Evolutionary conservation across 2,329 filamentous ascomycete species (phyloP), one percentile per base, ranked within the genome.

Genomic region (Paraphaeosphaeria minitans): DNA sequence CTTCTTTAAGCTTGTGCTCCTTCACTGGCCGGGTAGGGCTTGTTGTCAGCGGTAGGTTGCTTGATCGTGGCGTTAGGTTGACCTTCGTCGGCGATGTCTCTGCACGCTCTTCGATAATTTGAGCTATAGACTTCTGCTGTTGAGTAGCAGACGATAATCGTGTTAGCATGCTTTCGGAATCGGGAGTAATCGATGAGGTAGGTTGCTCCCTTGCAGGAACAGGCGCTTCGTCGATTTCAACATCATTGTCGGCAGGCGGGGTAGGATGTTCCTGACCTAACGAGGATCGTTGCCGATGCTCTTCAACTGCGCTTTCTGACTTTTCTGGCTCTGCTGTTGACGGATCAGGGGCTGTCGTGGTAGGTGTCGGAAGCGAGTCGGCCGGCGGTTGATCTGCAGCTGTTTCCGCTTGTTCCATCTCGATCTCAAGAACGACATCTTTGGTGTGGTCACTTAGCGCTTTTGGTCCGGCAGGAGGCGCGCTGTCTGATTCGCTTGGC

Each of bases 61-160:
- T 68, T 49, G 71, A 72, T 37, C 63, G 70, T 19, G 74, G 72
- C 6, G 73, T 75, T 19, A 83, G 61, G 77, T 80, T 55, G 77
- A 80, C 22, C 78, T 82, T 62, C 74, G 73, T 62, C 42, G 72
- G 71, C 45, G 85, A 81, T 22, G 81, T 83, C 59, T 86, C 87
- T 43, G 85, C 81, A 19, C 81, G 83, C 59, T 86, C 87, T 53
- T 86, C 87, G 6, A 91, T 80, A 43, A 91, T 90, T 72, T 92
- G 89, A 19, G 86, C 89, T 4, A 91, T 87, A 5, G 89, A 90
- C 69, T 91, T 92, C 53, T 89, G 86, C 60, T 86, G 83, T 66
- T 91, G 86, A 2, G 87, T 86, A 43, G 88, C 89, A 10, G 89
- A 90, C 3, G 87, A 87, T 22, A 90, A 87, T 65, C 89, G 79